phyloP scores from a whole-genome alignment of 805 yeast species.

The Wickerhamomyces strasburgensis region DNA sequence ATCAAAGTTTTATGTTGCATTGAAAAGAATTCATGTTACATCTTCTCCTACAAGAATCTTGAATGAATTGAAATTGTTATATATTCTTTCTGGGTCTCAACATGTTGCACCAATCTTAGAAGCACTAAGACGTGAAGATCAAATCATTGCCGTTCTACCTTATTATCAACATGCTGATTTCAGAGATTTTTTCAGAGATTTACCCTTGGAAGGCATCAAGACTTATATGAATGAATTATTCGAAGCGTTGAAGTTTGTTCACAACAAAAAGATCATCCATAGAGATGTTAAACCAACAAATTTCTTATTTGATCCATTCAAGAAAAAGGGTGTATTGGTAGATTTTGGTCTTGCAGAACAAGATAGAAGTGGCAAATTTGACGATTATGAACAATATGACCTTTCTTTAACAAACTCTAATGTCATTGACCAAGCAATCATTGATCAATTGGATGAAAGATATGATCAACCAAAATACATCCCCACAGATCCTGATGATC shows the following conservation, averaged over 20 bases:
- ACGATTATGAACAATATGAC: too few relatives aligned
- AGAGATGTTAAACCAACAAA: constrained; percentile 81
- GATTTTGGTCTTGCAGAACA: constrained; percentile 77
- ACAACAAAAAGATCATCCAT: constrained; percentile 65
- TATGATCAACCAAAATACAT: not conserved
- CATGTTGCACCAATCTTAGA: constrained; percentile 88
- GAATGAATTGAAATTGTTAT: constrained; percentile 78
- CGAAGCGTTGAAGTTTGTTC: constrained; percentile 64
- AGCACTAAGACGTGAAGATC: constrained; percentile 83
- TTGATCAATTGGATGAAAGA: not conserved
- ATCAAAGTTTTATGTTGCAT: constrained; percentile 57
- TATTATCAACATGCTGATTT: constrained; percentile 89
- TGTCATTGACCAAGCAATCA: not conserved
- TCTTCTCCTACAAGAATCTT: constrained; percentile 89
- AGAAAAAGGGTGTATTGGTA: constrained; percentile 57
- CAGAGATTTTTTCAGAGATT: constrained; percentile 75
- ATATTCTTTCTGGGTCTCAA: constrained; percentile 59
- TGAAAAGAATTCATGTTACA: constrained; percentile 90
- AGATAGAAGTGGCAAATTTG: constrained; percentile 2
- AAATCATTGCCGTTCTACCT: constrained; percentile 88
- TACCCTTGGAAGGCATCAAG: constrained; percentile 75
- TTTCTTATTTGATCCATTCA: constrained; percentile 48
- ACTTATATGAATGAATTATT: constrained; percentile 76
- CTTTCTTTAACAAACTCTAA: too few relatives aligned
- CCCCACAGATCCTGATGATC: constrained; percentile 7